A percentile compares a stretch with the other conserved stretches of the same genome.
Conservation (phyloP, 345 rosid genomes). For the Dimocarpus longan region DNA sequence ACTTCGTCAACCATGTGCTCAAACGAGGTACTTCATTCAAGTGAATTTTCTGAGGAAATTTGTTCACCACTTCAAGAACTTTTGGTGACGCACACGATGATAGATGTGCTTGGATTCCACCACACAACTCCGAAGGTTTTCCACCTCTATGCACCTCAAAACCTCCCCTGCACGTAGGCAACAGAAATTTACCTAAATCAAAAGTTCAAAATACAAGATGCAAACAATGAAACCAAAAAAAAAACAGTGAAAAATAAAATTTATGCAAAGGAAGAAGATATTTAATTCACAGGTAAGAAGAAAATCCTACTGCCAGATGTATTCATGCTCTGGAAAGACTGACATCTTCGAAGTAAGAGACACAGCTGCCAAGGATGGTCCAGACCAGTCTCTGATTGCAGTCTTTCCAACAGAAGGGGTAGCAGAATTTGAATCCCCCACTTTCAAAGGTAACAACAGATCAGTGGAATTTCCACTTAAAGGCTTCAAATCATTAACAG, state of each 20-base stretch:
- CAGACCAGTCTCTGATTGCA: conserved; percentile 30
- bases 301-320: conserved; percentile 86
- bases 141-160: conserved; percentile 66
- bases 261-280: conserved; percentile 2
- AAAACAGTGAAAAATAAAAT: conserved; percentile 3
- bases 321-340: conserved; percentile 79
- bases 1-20: conserved; percentile 86
- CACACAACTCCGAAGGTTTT: conserved; percentile 43
- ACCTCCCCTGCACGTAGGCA: conserved; percentile 59
- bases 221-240: not conserved
- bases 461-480: conserved; percentile 37
- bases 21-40: conserved; percentile 82
- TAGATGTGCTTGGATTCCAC: conserved; percentile 88
- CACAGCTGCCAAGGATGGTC: conserved; percentile 31
- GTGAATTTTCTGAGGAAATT: conserved; percentile 55
- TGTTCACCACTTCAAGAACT: conserved; percentile 64
- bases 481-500: conserved; percentile 41
- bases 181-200: conserved; percentile 19
- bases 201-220: conserved; percentile 8
- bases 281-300: conserved; percentile 16
- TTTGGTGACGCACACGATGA: conserved; percentile 73
- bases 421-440: conserved; percentile 35
- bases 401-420: conserved; percentile 39
- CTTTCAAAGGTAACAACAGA: conserved; percentile 28
- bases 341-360: conserved; percentile 40